Evolutionary conservation across 176 grass and related monocot species (phyloP).

Genomic region (Microstegium vimineum): DNA sequence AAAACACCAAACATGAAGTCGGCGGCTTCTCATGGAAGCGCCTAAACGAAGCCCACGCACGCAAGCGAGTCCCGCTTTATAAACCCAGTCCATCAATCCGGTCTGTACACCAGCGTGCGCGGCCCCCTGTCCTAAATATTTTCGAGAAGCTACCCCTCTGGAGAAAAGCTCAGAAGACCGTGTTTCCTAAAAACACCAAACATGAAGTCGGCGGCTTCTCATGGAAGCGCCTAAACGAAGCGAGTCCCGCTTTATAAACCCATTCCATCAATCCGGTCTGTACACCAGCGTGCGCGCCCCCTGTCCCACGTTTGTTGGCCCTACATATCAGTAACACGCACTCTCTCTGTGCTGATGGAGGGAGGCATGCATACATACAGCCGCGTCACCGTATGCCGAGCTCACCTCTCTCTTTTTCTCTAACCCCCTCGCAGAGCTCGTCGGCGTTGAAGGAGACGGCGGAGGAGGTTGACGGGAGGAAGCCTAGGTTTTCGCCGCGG

Average conservation of each 20-base stretch:
- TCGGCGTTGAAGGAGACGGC: constrained; percentile 4
- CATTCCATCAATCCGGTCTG: too few relatives aligned
- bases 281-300: not conserved
- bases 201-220: too few relatives aligned
- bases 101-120: not conserved
- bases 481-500: not conserved
- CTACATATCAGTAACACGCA: not conserved
- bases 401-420: not conserved
- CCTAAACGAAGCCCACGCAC: not conserved
- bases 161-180: too few relatives aligned
- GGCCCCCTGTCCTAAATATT: not conserved
- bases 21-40: too few relatives aligned
- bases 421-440: not conserved
- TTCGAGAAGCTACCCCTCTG: too few relatives aligned
- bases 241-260: too few relatives aligned
- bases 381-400: not conserved
- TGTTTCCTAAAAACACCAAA: too few relatives aligned
- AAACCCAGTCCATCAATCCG: too few relatives aligned
- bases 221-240: not conserved
- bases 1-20: too few relatives aligned
- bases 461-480: not conserved
- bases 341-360: not conserved
- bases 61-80: not conserved
- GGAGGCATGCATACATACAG: not conserved
- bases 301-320: not conserved